A percentile compares a stretch with the other conserved stretches of the same genome.
phyloP scores from a whole-genome alignment of 2,329 filamentous ascomycete species.

The Ceratocystis ficicola region DNA sequence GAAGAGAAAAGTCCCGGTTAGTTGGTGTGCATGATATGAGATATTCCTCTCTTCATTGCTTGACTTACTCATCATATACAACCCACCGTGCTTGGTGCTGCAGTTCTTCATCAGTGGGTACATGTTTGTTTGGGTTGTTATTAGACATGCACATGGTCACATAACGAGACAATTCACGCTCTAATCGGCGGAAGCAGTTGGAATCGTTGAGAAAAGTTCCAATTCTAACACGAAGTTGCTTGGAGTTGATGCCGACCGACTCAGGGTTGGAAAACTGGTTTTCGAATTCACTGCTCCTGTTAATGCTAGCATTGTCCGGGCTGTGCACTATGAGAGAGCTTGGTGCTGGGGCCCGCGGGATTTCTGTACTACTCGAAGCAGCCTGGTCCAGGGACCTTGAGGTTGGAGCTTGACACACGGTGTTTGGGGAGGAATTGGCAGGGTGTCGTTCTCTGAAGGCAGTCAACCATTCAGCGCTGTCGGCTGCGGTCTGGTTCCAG shows the following conservation, averaged over 20 bases:
- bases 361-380: neutral
- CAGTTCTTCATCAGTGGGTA: slow-evolving; percentile 50
- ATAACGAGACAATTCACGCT: slow-evolving; percentile 42
- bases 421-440: neutral
- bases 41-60: neutral
- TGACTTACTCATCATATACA: slow-evolving; percentile 47
- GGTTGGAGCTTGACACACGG: neutral
- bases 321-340: neutral
- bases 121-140: slow-evolving; percentile 48
- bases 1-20: neutral
- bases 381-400: neutral
- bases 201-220: slow-evolving; percentile 44
- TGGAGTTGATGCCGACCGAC: neutral
- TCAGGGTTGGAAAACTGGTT: neutral
- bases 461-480: slow-evolving; percentile 42
- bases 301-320: neutral
- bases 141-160: slow-evolving; percentile 42
- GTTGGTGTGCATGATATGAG: neutral
- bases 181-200: slow-evolving; percentile 47
- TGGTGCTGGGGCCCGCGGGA: neutral
- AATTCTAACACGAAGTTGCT: slow-evolving; percentile 13
- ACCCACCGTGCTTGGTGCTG: slow-evolving; percentile 52
- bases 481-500: slow-evolving; percentile 52
- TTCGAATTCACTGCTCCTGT: too few species aligned
- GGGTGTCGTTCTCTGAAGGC: slow-evolving; percentile 40